Evolutionary conservation across 805 yeast species (phyloP), one percentile per base, ranked within the genome.

Genomic region (Barnettozyma salicaria): DNA sequence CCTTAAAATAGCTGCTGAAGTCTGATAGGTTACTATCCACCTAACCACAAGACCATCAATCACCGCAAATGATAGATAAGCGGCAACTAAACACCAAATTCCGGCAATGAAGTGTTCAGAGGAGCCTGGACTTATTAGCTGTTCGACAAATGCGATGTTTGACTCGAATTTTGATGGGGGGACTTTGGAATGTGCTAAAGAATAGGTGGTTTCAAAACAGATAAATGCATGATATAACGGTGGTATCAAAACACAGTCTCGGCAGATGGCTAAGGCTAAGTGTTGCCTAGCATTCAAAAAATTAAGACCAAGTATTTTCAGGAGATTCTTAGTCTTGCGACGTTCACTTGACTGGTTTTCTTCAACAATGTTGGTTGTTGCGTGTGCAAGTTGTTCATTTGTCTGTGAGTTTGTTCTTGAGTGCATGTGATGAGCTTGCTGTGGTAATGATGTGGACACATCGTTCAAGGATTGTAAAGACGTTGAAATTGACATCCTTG

Each of bases 61-160:
- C 4, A 86, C 85, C 1, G 88, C 78, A 59, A 80, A 87, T 7
- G 94, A 78, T 42, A 90, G 65, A 52, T 86, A 87, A 3, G 87
- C 87, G 1, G 95, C 76, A 8, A 90, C 97, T 5, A 83, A 53
- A 56, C 96, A 86, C 97, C 97, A 90, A n/a, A 90, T 58, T 0
- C 89, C 89, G 4, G 95, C 82, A 41, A 88, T 63, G 42, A 87
- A 68, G 49, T 80, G 81, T 54, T 88, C 96, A 0, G 89, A 76
- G 1, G 86, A 72, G 27, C 88, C 64, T 1, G 85, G 88, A 1
- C 72, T 58, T 1, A 82, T 75, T 17, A 77, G 18, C 22, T 41
- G 37, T 12, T 26, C 28, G 9, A 34, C 19, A 4, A 38, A 21
- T 10, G 19, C 9, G 2, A 20, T 11, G n/a, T 5, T 29, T 6